Percentiles rank a stretch among this genome's conserved stretches.
Conservation (phyloP, 495 filamentous ascomycete genomes). For the Xylaria flabelliformis region DNA sequence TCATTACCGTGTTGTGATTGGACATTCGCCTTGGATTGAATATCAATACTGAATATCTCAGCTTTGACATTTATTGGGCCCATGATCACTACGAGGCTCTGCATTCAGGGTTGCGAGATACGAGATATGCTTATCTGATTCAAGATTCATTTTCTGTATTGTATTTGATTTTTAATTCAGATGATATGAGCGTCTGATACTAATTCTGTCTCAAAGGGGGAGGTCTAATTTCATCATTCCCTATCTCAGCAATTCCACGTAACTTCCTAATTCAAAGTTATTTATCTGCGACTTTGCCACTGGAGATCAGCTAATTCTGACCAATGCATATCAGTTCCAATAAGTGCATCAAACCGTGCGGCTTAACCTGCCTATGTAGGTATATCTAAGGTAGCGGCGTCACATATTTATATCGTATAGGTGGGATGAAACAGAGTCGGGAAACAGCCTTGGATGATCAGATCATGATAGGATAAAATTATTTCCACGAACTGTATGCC, state of each 20-base stretch:
- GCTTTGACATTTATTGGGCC: background rate
- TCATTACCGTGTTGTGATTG: background rate
- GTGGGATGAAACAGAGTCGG: background rate
- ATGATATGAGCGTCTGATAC: background rate
- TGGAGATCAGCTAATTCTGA: background rate
- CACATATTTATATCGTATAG: background rate
- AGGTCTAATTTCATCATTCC: background rate
- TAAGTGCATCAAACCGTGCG: background rate
- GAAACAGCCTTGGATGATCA: background rate
- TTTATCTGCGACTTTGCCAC: too few species aligned
- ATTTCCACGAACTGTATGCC: slow-evolving; percentile 17
- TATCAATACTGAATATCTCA: background rate
- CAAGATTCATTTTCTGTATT: background rate
- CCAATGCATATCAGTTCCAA: background rate
- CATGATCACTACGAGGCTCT: background rate
- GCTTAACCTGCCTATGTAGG: slow-evolving; percentile 1
- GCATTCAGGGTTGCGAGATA: background rate
- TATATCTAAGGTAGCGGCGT: background rate
- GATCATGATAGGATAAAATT: slow-evolving; percentile 9
- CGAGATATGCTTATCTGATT: background rate
- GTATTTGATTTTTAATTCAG: background rate
- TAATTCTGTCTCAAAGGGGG: background rate
- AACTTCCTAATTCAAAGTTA: background rate
- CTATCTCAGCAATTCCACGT: background rate
- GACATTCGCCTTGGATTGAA: background rate